Percentiles rank a stretch among this genome's conserved stretches.
These are phyloP conservation scores for Diplodia intermedia DNA, from an alignment of 2,329 filamentous ascomycete species.

Conservation along the genomic window DNA sequence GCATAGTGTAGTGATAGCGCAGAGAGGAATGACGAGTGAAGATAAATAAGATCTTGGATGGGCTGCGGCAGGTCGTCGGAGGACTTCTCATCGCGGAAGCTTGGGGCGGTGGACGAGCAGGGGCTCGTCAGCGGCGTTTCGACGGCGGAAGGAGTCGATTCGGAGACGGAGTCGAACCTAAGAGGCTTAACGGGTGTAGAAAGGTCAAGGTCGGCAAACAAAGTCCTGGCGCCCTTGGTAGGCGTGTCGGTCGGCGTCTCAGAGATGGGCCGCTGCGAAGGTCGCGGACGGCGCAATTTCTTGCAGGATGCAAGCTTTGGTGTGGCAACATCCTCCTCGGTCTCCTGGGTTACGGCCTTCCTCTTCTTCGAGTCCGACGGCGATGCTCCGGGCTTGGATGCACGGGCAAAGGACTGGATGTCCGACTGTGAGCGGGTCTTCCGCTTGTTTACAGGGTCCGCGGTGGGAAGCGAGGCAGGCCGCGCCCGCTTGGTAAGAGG, in stretches of 20 bases:
- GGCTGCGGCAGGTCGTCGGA: conserved; percentile 47
- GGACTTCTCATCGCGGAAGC: conserved; percentile 32
- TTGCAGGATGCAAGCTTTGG: conserved; percentile 29
- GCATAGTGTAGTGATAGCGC: conserved; percentile 59
- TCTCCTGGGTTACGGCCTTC: conserved; percentile 21
- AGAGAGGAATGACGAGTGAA: conserved; percentile 57
- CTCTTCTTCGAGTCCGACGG: conserved; percentile 26
- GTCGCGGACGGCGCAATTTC: conserved; percentile 26
- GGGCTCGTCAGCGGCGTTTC: conserved; percentile 43
- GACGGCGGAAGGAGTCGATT: conserved; percentile 34
- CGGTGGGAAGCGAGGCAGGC: conserved; percentile 16
- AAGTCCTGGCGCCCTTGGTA: conserved; percentile 42
- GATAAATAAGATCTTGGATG: conserved; percentile 52
- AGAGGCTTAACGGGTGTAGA: conserved; percentile 21
- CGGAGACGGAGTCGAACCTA: conserved; percentile 38
- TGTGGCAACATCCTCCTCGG: not conserved
- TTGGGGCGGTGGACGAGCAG: conserved; percentile 31
- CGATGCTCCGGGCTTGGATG: conserved; percentile 8
- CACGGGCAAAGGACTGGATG: conserved; percentile 30
- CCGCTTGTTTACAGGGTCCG: conserved; percentile 26
- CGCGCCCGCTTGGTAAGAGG: conserved; percentile 19
- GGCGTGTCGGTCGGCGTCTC: conserved; percentile 45
- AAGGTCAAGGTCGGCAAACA: conserved; percentile 44
- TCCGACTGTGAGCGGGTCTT: conserved; percentile 21
- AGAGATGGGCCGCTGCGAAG: conserved; percentile 6